Percentiles rank a stretch among this genome's conserved stretches.
phyloP scores from a whole-genome alignment of 805 yeast genomes.

The Metschnikowia cubensis region DNA sequence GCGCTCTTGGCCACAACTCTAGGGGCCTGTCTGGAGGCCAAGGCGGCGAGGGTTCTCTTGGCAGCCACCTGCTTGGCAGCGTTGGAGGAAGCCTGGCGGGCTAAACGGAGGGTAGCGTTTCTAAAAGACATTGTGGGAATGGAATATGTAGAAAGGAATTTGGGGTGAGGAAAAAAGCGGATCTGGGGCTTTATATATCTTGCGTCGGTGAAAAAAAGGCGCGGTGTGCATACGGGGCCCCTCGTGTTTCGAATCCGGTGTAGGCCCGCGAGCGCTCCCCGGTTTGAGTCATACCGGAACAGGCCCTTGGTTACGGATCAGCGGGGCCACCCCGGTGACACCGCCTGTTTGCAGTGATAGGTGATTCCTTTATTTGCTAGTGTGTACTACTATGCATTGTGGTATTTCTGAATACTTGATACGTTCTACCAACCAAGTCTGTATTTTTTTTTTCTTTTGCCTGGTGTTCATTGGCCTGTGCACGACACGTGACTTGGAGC shows the following conservation, averaged over 20 bases:
- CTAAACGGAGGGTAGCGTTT: constrained; percentile 42
- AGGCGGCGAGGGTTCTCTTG: constrained; percentile 64
- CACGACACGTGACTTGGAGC: too few species aligned
- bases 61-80: constrained; percentile 44
- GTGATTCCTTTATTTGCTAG: too few species aligned
- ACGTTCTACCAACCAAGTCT: too few species aligned
- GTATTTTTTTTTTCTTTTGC: too few species aligned
- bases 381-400: too few species aligned
- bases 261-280: constrained; percentile 13
- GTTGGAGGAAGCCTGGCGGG: constrained; percentile 44
- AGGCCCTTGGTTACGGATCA: background rate
- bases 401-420: too few species aligned
- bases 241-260: constrained; percentile 10
- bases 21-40: constrained; percentile 45
- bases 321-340: background rate
- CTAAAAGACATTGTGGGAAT: constrained; percentile 38
- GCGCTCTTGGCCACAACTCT: constrained; percentile 30
- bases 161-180: constrained; percentile 4
- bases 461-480: too few species aligned
- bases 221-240: constrained; percentile 2
- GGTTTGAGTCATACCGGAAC: constrained; percentile 3
- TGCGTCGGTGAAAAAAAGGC: constrained; percentile 7
- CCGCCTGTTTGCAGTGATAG: too few species aligned
- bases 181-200: constrained; percentile 8
- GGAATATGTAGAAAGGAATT: constrained; percentile 1